Conservation (phyloP, 371 early-diverging fungal genomes). For the Zychaea mexicana region DNA sequence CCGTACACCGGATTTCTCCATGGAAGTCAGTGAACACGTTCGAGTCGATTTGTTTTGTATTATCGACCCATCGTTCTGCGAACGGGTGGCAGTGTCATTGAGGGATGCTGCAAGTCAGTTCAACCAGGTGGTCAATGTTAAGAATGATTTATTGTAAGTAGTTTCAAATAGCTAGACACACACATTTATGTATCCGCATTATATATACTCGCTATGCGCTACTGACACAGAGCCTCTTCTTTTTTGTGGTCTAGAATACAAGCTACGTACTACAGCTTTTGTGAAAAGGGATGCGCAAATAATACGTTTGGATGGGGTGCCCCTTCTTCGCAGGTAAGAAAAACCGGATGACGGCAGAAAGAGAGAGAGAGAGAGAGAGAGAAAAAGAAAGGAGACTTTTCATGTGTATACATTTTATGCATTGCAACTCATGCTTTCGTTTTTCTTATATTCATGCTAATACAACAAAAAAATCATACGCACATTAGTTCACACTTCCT, state of each 20-base stretch:
- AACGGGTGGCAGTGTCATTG: constrained; percentile 34
- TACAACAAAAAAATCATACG: background rate
- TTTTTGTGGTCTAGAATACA: constrained; percentile 3
- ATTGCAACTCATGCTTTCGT: background rate
- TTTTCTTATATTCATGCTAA: constrained; percentile 5
- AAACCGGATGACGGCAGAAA: background rate
- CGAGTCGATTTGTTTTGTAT: constrained; percentile 15
- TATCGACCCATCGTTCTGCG: constrained; percentile 26
- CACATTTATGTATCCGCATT: background rate
- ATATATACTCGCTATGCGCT: background rate
- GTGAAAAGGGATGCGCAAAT: constrained; percentile 36
- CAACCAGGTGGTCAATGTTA: constrained; percentile 38
- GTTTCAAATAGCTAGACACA: background rate
- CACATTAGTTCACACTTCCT: constrained; percentile 49
- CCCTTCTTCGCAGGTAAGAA: constrained; percentile 41
- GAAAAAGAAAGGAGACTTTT: background rate
- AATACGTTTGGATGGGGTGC: constrained; percentile 44
- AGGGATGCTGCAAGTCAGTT: constrained; percentile 38
- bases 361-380: no score
- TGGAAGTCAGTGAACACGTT: constrained; percentile 14
- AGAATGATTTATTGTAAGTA: constrained; percentile 38
- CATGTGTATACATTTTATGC: background rate
- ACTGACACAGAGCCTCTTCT: background rate
- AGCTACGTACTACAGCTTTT: constrained; percentile 28
- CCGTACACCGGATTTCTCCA: constrained; percentile 12